Conservation (phyloP, 176 grass and related monocot species). For the Eragrostis curvula region DNA sequence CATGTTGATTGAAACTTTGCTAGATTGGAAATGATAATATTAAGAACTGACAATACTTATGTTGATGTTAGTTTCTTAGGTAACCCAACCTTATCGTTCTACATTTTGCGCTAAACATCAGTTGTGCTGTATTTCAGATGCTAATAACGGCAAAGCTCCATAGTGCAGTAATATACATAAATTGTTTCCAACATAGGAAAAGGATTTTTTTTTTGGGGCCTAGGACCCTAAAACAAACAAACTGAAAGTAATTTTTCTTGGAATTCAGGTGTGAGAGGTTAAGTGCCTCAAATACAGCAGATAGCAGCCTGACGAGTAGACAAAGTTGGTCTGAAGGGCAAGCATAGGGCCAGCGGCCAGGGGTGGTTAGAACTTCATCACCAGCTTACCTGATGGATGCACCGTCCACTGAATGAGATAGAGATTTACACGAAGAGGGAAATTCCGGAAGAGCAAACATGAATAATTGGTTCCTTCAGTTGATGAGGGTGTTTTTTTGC, state of each 20-base stretch:
- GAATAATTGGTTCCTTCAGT: conserved; percentile 52
- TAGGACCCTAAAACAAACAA: not conserved
- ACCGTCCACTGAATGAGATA: conserved; percentile 46
- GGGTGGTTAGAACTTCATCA: conserved; percentile 49
- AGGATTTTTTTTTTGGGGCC: not conserved
- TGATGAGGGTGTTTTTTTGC: not conserved
- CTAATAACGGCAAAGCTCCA: not conserved
- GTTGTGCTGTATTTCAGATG: not conserved
- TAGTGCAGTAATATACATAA: not conserved
- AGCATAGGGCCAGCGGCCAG: conserved; percentile 40
- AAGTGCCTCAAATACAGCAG: conserved; percentile 52
- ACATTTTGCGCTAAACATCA: not conserved
- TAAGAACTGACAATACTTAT: not conserved
- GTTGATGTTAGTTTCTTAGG: not conserved
- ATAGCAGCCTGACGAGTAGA: conserved; percentile 25
- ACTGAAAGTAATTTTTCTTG: not conserved
- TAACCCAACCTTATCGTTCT: too few relatives aligned
- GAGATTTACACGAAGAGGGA: conserved; percentile 64
- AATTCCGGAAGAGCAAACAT: conserved; percentile 40
- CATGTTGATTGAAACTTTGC: not conserved
- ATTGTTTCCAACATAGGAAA: not conserved
- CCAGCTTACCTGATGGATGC: conserved; percentile 56
- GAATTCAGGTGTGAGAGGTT: conserved; percentile 49
- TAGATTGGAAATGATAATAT: not conserved
- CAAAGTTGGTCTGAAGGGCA: conserved; percentile 22